phyloP scores from a whole-genome alignment of 441 rosid species.

The Theobroma grandiflorum region DNA sequence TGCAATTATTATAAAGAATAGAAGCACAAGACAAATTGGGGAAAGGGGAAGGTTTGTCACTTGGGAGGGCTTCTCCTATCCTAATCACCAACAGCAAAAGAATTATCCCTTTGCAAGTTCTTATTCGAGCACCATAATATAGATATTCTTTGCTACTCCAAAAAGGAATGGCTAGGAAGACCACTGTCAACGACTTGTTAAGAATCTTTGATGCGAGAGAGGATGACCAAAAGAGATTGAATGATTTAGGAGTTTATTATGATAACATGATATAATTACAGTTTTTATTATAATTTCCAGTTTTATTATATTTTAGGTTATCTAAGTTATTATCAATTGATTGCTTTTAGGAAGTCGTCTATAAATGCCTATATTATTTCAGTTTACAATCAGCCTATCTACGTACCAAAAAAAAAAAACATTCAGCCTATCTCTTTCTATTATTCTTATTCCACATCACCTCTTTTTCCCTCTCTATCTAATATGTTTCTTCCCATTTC shows the following conservation, averaged over 20 bases:
- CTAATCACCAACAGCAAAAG: background rate
- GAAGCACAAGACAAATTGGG: background rate
- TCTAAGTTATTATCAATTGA: background rate
- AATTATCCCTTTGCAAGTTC: background rate
- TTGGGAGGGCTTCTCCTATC: no score
- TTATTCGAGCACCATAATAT: background rate
- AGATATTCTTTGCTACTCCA: background rate
- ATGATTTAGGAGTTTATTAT: background rate
- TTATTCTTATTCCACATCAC: background rate
- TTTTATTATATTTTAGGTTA: background rate
- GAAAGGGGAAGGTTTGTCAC: background rate
- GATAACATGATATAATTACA: background rate
- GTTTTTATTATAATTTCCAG: background rate
- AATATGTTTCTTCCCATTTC: background rate
- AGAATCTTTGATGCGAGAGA: slow-evolving; percentile 10
- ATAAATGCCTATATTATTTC: background rate
- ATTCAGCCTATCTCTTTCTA: background rate
- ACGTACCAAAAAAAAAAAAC: background rate
- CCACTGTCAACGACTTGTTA: background rate
- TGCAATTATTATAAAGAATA: background rate
- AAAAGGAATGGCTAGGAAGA: background rate
- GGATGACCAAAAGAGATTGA: slow-evolving; percentile 8
- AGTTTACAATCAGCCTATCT: background rate
- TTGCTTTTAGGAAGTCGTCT: slow-evolving; percentile 10
- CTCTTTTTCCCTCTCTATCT: background rate